Conservation (phyloP, 352 stramenopile species). For the Pythium phragmiticola region DNA sequence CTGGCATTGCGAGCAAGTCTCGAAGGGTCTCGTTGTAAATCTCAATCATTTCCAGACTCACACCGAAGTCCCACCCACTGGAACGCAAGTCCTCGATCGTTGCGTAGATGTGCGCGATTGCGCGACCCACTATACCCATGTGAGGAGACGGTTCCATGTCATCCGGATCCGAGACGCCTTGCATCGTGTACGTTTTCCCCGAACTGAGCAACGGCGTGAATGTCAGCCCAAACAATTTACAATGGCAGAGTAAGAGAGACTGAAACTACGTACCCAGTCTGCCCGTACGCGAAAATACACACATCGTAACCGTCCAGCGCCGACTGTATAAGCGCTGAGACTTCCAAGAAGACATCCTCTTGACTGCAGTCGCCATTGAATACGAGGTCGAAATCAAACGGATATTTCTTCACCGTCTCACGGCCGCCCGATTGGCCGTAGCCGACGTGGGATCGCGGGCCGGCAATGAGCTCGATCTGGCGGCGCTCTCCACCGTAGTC, state of each 20-base stretch:
- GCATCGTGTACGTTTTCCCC: conserved; percentile 89
- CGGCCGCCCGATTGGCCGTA: conserved; percentile 60
- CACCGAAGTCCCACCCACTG: conserved; percentile 73
- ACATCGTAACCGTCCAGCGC: conserved; percentile 96
- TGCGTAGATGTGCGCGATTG: conserved; percentile 77
- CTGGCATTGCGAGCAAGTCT: conserved; percentile 85
- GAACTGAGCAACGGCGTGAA: conserved; percentile 35
- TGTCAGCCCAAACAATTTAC: neutral
- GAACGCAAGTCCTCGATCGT: conserved; percentile 55
- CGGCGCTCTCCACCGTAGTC: conserved; percentile 63
- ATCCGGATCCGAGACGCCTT: conserved; percentile 51
- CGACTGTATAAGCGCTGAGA: conserved; percentile 93
- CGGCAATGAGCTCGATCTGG: conserved; percentile 72
- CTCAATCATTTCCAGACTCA: conserved; percentile 91
- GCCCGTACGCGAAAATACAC: conserved; percentile 94
- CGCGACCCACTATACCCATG: conserved; percentile 79
- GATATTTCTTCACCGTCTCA: conserved; percentile 79
- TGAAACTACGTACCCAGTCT: conserved; percentile 56
- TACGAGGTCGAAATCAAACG: conserved; percentile 98
- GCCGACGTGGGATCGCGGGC: conserved; percentile 61
- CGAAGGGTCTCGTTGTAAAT: conserved; percentile 98
- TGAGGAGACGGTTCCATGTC: conserved; percentile 46
- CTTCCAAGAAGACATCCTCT: conserved; percentile 96
- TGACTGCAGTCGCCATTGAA: conserved; percentile 93
- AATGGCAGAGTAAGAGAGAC: neutral